Percentiles rank a stretch among this genome's conserved stretches.
Conservation (phyloP, 805 yeast species). For the Wickerhamiella kurtzmanii region DNA sequence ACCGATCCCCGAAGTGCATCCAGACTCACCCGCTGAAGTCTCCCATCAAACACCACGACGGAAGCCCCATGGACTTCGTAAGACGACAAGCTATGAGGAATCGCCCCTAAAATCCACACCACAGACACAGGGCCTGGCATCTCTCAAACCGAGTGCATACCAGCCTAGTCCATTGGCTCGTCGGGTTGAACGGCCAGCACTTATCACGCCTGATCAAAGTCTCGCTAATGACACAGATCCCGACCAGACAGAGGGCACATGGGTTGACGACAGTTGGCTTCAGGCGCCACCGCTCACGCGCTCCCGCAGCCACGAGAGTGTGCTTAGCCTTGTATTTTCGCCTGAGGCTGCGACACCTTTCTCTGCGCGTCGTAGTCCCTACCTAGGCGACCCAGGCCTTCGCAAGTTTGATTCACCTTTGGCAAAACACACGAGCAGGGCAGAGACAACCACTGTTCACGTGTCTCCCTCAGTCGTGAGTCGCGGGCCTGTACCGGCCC, state of each 20-base stretch:
- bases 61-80: not conserved
- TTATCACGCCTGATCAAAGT: not conserved
- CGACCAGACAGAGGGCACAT: not conserved
- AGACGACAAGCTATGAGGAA: not conserved
- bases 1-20: not conserved
- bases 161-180: not conserved
- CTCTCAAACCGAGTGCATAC: not conserved
- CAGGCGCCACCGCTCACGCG: conserved; percentile 8
- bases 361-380: not conserved
- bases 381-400: not conserved
- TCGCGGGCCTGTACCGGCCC: not conserved
- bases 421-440: not conserved
- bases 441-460: not conserved
- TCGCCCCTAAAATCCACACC: not conserved
- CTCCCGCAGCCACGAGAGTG: conserved; percentile 16
- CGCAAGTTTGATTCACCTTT: not conserved
- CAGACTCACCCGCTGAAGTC: not conserved
- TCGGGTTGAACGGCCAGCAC: no score
- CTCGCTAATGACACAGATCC: not conserved
- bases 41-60: not conserved
- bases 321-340: conserved; percentile 10
- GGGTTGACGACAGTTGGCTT: not conserved
- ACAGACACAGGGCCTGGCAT: not conserved
- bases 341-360: conserved; percentile 1
- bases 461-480: not conserved